Conservation (phyloP, 495 filamentous ascomycete genomes). For the Tuber microsphaerosporum region DNA sequence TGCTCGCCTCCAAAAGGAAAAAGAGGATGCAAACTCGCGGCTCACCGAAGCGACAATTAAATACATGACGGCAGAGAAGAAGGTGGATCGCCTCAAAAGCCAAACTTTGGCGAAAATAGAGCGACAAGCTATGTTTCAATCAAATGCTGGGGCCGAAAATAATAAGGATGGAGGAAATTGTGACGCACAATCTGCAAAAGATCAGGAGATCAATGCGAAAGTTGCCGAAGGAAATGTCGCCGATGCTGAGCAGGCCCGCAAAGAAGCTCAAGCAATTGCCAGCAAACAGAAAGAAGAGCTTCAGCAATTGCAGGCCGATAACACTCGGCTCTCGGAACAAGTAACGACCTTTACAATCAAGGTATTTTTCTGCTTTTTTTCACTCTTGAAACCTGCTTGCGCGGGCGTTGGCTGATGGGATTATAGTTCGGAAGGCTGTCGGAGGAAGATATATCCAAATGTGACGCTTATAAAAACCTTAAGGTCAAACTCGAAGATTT, state of each 20-base stretch:
- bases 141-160: slow-evolving; percentile 50
- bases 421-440: slow-evolving; percentile 60
- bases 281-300: slow-evolving; percentile 82
- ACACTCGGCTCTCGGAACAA: slow-evolving; percentile 68
- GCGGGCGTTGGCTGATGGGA: slow-evolving; percentile 43
- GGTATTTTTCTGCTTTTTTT: slow-evolving; percentile 39
- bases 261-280: slow-evolving; percentile 64
- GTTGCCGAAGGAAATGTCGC: slow-evolving; percentile 43
- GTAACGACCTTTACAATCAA: slow-evolving; percentile 63
- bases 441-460: slow-evolving; percentile 89
- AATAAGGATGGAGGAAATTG: slow-evolving; percentile 48
- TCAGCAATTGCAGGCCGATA: slow-evolving; percentile 67
- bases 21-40: slow-evolving; percentile 73
- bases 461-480: slow-evolving; percentile 84
- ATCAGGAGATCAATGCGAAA: slow-evolving; percentile 45
- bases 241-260: slow-evolving; percentile 61
- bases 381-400: not conserved
- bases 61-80: slow-evolving; percentile 91
- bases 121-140: slow-evolving; percentile 66
- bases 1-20: slow-evolving; percentile 67
- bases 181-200: slow-evolving; percentile 44
- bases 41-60: slow-evolving; percentile 77
- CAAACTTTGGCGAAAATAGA: slow-evolving; percentile 86
- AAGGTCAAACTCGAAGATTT: slow-evolving; percentile 87
- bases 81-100: slow-evolving; percentile 79